Evolutionary conservation across 1,284 basidiomycete genomes (phyloP), one percentile per base, ranked within the genome.

Genomic region (Hemileia vastatrix): DNA sequence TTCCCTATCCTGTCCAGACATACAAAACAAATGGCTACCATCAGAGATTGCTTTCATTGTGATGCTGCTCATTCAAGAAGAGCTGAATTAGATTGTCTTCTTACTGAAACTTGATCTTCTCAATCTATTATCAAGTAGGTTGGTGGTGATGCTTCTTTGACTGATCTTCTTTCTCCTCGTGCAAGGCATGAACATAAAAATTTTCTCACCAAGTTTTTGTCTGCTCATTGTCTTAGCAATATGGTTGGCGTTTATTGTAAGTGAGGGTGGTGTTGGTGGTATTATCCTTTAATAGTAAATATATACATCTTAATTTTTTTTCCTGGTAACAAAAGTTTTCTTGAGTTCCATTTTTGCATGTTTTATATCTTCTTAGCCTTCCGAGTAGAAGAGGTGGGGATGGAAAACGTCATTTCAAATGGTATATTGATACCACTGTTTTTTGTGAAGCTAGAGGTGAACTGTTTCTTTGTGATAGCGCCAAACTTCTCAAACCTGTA

Each of bases 381-480:
- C 48, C 65, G 2, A 47, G 58, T 27, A 31, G 44, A 4, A 64
- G 50, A 44, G 61, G 65, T 1, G 65, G 64, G 11, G 64, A 66
- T 0, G 67, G 64, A 8, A 53, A 19, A 49, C 48, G 65, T 33
- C 49, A 65, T 47, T 64, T 70, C 8, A 65, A 67, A 50, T 70
- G 69, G 69, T 59, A 64, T 21, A 64, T 70, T 19, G 68, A 70
- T 47, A 50, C 69, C 0, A 64, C 65, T 2, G 64, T 70, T 1
- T 68, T 70, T 6, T 58, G 57, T 18, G 69, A 70, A 53, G 68
- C 67, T 2, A 63, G 69, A 3, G 64, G 64, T 43, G 66, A 65
- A 11, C 57, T 49, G 0, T 70, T 68, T 66, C 56, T 64, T 18
- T 31, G 48, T 4, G 69, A 70, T 4, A 63, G 64, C 0, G 53